These are phyloP conservation scores for Bruguiera parviflora DNA, from an alignment of 345 rosid genomes.

Conservation along the genomic window DNA sequence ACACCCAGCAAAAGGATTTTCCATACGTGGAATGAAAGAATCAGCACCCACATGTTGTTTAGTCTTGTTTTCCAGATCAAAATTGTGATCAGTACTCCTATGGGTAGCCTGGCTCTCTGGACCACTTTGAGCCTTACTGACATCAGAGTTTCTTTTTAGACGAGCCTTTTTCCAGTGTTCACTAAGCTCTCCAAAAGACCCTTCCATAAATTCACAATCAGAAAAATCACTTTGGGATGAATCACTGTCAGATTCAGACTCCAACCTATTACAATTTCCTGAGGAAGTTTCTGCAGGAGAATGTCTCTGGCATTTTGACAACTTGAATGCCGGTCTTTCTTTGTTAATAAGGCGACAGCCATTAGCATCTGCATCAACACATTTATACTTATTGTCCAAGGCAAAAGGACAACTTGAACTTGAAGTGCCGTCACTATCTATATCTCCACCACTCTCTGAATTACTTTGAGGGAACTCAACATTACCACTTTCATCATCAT, in stretches of 20 bases:
- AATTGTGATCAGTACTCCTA: constrained; percentile 21
- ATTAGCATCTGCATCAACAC: constrained; percentile 7
- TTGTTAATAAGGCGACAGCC: constrained; percentile 36
- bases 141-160: constrained; percentile 34
- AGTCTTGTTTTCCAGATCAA: constrained; percentile 11
- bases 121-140: constrained; percentile 27
- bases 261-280: constrained; percentile 19
- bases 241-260: constrained; percentile 14
- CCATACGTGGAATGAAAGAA: constrained; percentile 19
- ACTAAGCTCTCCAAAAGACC: constrained; percentile 46
- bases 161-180: constrained; percentile 68
- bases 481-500: constrained; percentile 36
- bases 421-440: constrained; percentile 27
- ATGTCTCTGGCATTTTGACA: constrained; percentile 37
- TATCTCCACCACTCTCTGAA: constrained; percentile 22
- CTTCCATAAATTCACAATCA: constrained; percentile 47
- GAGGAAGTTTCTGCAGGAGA: constrained; percentile 14
- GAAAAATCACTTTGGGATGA: constrained; percentile 16
- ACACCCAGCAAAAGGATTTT: constrained; percentile 11
- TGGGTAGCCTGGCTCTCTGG: constrained; percentile 25
- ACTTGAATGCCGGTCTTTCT: constrained; percentile 32
- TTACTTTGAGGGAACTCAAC: constrained; percentile 20
- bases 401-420: constrained; percentile 24
- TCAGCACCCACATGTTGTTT: constrained; percentile 9
- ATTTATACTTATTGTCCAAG: constrained; percentile 17